Percentiles rank a stretch among this genome's conserved stretches.
These are phyloP conservation scores for Endotrypanum monterogeii DNA, from an alignment of 208 protist genomes.

Conservation along the genomic window DNA sequence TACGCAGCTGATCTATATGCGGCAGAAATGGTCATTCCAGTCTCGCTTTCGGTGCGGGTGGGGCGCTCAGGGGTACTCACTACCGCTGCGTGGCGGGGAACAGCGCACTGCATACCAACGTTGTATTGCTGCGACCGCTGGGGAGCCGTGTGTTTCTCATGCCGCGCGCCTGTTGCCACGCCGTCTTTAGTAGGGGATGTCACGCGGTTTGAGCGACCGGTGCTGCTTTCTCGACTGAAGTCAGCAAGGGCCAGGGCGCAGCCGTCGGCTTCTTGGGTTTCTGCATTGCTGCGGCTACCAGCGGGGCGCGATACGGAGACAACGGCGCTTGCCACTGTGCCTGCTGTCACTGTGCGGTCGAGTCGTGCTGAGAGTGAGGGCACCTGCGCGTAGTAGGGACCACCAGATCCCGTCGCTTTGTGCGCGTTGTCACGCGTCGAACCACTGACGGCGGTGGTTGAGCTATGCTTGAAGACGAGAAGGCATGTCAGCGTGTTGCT, in stretches of 20 bases:
- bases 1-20: conserved; percentile 8
- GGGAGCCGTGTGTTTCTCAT: not conserved
- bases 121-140: not conserved
- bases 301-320: conserved; percentile 1
- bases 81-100: conserved; percentile 10
- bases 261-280: conserved; percentile 4
- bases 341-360: conserved; percentile 6
- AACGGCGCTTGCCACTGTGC: not conserved
- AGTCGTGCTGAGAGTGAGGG: conserved; percentile 13
- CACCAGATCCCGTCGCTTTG: not conserved
- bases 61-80: not conserved
- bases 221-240: conserved; percentile 23
- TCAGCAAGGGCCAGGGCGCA: conserved; percentile 32
- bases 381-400: conserved; percentile 11
- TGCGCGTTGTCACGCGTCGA: conserved; percentile 6
- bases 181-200: conserved; percentile 16
- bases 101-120: conserved; percentile 16
- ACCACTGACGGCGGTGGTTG: conserved; percentile 3
- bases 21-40: conserved; percentile 6
- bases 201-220: conserved; percentile 5
- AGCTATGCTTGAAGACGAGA: conserved; percentile 30
- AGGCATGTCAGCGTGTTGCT: conserved; percentile 44
- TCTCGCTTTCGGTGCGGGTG: not conserved
- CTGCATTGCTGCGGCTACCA: not conserved
- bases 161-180: not conserved